phyloP scores from a whole-genome alignment of 441 rosid species.

The Gossypium laxum region DNA sequence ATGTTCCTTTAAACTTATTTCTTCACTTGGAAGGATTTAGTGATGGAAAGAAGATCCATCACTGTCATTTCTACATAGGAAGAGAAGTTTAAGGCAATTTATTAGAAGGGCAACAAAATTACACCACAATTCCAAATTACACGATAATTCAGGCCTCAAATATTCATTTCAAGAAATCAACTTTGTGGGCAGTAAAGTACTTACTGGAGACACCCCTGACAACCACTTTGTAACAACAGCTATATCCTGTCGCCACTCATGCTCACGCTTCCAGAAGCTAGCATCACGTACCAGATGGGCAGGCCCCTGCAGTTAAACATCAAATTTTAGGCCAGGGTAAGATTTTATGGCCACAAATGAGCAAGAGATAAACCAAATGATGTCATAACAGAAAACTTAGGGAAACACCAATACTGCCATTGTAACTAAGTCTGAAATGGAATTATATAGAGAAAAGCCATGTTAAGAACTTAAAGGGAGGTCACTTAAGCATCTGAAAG shows the following conservation, averaged over 20 bases:
- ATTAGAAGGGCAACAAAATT: not conserved
- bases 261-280: conserved; percentile 90
- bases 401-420: conserved; percentile 8
- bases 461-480: conserved; percentile 7
- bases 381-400: not conserved
- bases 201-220: conserved; percentile 83
- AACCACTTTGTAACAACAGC: conserved; percentile 97
- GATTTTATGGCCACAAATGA: conserved; percentile 7
- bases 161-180: conserved; percentile 4
- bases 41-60: not conserved
- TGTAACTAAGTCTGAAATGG: not conserved
- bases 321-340: conserved; percentile 8
- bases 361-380: not conserved
- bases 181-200: conserved; percentile 19
- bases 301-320: conserved; percentile 53
- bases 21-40: not conserved
- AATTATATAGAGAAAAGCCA: not conserved
- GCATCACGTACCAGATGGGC: conserved; percentile 80
- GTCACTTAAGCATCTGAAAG: conserved; percentile 6
- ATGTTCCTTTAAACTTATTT: not conserved
- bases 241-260: conserved; percentile 97
- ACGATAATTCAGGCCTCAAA: not conserved
- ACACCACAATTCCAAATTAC: not conserved
- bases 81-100: not conserved
- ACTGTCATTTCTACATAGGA: not conserved